A percentile compares a stretch with the other conserved stretches of the same genome.
Evolutionary conservation across 768 basidiomycete species (phyloP).

Genomic region (Candolleomyces aberdarensis): DNA sequence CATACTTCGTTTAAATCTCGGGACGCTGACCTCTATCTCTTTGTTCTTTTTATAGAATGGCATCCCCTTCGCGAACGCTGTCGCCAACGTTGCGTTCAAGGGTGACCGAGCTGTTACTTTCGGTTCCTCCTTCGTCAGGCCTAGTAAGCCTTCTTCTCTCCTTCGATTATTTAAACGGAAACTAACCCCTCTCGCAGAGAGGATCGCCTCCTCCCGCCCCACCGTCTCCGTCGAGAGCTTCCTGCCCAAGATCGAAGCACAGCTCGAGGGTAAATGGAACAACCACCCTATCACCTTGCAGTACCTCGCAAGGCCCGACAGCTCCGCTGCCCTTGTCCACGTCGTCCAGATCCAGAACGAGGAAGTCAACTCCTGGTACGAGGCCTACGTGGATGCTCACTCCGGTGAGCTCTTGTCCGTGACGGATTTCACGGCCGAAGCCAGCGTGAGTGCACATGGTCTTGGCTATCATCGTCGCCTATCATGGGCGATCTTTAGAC

Average conservation of each 20-base stretch:
- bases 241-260: slow-evolving; percentile 4
- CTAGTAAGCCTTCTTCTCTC: slow-evolving; percentile 17
- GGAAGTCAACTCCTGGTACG: slow-evolving; percentile 42
- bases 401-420: slow-evolving; percentile 45
- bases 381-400: slow-evolving; percentile 55
- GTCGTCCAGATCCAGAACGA: slow-evolving; percentile 31
- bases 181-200: slow-evolving; percentile 14
- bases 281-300: slow-evolving; percentile 31
- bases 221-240: slow-evolving; percentile 29
- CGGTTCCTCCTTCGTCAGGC: slow-evolving; percentile 31
- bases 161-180: slow-evolving; percentile 25
- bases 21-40: background rate
- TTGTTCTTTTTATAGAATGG: slow-evolving; percentile 17
- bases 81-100: slow-evolving; percentile 32
- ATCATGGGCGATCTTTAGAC: no score
- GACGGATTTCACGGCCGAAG: slow-evolving; percentile 49
- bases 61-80: slow-evolving; percentile 31
- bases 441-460: slow-evolving; percentile 25
- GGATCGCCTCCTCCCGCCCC: slow-evolving; percentile 25
- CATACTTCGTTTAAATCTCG: background rate
- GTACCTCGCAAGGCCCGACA: slow-evolving; percentile 37
- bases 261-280: slow-evolving; percentile 34
- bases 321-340: slow-evolving; percentile 34
- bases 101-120: slow-evolving; percentile 27
- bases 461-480: background rate